Percentiles rank a stretch among this genome's conserved stretches.
Conservation (phyloP, 2,329 filamentous ascomycete species). For the Ploettnerulaceae sp. region DNA sequence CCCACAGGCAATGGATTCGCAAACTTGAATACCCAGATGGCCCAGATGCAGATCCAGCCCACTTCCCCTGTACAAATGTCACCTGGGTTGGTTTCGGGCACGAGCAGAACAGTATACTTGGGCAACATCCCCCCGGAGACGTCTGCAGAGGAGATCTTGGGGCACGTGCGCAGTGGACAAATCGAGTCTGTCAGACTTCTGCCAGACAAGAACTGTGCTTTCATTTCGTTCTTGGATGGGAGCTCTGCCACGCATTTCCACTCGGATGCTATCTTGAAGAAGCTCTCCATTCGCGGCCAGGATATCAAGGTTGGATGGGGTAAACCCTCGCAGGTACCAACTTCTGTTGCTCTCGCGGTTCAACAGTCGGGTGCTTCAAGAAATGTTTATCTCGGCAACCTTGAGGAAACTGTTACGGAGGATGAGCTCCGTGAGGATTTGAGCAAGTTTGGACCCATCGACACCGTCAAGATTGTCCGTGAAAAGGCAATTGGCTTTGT, state of each 20-base stretch:
- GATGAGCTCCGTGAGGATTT: constrained; percentile 92
- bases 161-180: constrained; percentile 93
- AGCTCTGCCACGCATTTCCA: constrained; percentile 98
- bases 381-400: constrained; percentile 93
- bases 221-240: constrained; percentile 97
- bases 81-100: constrained; percentile 79
- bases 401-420: constrained; percentile 84
- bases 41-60: constrained; percentile 48
- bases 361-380: constrained; percentile 95
- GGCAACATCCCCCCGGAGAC: constrained; percentile 99
- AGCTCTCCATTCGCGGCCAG: constrained; percentile 95
- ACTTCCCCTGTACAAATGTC: constrained; percentile 71
- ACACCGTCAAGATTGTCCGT: constrained; percentile 94
- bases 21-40: constrained; percentile 39
- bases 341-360: constrained; percentile 92
- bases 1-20: constrained; percentile 68
- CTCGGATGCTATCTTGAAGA: constrained; percentile 99
- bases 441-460: constrained; percentile 92
- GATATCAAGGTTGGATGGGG: constrained; percentile 99
- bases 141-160: constrained; percentile 90
- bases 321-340: constrained; percentile 96
- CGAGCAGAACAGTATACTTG: constrained; percentile 93
- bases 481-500: constrained; percentile 98
- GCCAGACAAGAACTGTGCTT: constrained; percentile 98
- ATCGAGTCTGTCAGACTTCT: constrained; percentile 98